A percentile compares a stretch with the other conserved stretches of the same genome.
These are phyloP conservation scores for Candida pseudoglaebosa DNA, from an alignment of 805 yeast genomes.

Conservation along the genomic window DNA sequence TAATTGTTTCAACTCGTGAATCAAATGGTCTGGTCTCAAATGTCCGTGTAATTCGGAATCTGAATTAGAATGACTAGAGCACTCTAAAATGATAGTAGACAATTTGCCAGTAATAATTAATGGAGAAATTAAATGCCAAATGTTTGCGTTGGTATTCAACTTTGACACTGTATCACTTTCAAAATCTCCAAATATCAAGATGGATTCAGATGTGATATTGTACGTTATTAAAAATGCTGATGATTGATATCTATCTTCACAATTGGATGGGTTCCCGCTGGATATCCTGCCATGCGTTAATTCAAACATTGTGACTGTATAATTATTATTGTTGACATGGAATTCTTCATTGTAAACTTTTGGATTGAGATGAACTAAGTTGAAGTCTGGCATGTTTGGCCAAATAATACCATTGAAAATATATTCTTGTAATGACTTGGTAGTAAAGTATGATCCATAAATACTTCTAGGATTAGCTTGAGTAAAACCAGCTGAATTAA, in stretches of 20 bases:
- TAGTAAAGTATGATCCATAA: conserved; percentile 52
- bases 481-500: conserved; percentile 62
- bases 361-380: conserved; percentile 19
- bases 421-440: conserved; percentile 47
- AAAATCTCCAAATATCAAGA: conserved; percentile 79
- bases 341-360: conserved; percentile 12
- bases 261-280: conserved; percentile 1
- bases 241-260: conserved; percentile 32
- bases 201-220: conserved; percentile 21
- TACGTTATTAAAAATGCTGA: conserved; percentile 59
- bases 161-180: conserved; percentile 60
- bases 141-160: conserved; percentile 28
- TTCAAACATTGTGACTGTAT: conserved; percentile 26
- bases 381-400: conserved; percentile 60
- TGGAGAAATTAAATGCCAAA: conserved; percentile 59
- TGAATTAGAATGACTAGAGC: conserved; percentile 50
- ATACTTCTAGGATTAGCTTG: conserved; percentile 35
- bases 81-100: conserved; percentile 66
- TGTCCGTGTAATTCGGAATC: conserved; percentile 68
- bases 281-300: conserved; percentile 29
- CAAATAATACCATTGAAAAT: conserved; percentile 74
- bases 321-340: conserved; percentile 17
- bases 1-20: conserved; percentile 48
- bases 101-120: conserved; percentile 37
- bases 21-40: conserved; percentile 61